Conservation (phyloP, 306 rosid species). For the Cucurbita argyrosperma region DNA sequence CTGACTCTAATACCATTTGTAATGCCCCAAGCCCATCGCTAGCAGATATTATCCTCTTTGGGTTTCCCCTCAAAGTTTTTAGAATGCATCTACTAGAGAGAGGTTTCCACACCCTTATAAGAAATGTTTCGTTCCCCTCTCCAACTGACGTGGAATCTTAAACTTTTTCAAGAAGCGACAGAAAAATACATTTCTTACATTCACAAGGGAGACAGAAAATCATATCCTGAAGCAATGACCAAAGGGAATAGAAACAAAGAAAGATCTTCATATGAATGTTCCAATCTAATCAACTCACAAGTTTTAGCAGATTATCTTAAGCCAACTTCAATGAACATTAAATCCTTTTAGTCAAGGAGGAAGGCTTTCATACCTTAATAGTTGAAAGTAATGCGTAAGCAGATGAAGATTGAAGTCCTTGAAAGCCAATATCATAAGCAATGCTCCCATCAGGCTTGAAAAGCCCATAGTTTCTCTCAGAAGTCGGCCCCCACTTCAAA, state of each 20-base stretch:
- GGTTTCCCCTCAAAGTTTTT: no score
- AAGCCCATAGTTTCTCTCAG: constrained; percentile 77
- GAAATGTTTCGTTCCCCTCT: no score
- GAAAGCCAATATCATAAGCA: constrained; percentile 73
- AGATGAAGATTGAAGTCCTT: constrained; percentile 55
- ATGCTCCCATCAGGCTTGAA: constrained; percentile 86
- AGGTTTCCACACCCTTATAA: no score
- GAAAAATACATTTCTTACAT: neutral
- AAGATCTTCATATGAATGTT: neutral
- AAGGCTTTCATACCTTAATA: constrained; percentile 38
- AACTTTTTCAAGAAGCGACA: neutral
- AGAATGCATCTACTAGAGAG: no score
- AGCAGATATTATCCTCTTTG: no score
- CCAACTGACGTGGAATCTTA: neutral
- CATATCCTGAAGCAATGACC: neutral
- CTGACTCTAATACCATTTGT: no score
- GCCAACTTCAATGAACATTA: neutral
- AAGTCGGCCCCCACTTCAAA: constrained; percentile 40
- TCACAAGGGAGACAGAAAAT: neutral
- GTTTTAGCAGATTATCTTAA: neutral
- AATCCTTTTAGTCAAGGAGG: neutral
- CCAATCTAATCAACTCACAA: neutral
- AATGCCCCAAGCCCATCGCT: no score
- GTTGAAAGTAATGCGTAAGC: constrained; percentile 39
- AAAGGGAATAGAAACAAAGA: neutral